Conservation (phyloP, 371 early-diverging fungal genomes). For the Syncephalastrum sp. region DNA sequence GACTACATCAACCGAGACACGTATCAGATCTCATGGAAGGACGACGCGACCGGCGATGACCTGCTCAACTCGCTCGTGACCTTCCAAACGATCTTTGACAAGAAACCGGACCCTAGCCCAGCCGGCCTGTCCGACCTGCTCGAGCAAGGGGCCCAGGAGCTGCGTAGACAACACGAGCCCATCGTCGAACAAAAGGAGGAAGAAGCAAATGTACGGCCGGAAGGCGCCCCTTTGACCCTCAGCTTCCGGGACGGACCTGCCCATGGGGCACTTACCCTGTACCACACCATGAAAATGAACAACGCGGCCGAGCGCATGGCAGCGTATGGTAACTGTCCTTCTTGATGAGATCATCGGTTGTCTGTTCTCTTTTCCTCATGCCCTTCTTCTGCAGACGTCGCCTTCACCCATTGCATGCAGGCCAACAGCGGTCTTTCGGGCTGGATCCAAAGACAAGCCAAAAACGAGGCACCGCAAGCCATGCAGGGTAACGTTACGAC, state of each 20-base stretch:
- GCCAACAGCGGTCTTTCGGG: slow-evolving; percentile 40
- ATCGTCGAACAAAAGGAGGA: slow-evolving; percentile 11
- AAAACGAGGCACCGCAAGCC: slow-evolving; percentile 11
- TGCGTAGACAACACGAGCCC: slow-evolving; percentile 18
- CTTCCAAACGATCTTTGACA: slow-evolving; percentile 41
- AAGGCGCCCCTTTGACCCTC: slow-evolving; percentile 29
- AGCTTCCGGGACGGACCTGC: slow-evolving; percentile 38
- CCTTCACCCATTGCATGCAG: slow-evolving; percentile 41
- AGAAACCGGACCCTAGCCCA: slow-evolving; percentile 24
- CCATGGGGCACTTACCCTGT: slow-evolving; percentile 41
- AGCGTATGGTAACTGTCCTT: slow-evolving; percentile 33
- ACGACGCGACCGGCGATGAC: slow-evolving; percentile 43
- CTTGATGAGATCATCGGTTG: no score
- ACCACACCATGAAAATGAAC: slow-evolving; percentile 51
- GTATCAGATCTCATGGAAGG: slow-evolving; percentile 48
- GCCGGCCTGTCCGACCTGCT: slow-evolving; percentile 40
- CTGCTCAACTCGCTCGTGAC: slow-evolving; percentile 33
- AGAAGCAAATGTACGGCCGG: slow-evolving; percentile 15
- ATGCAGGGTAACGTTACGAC: slow-evolving; percentile 19
- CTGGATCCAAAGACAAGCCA: slow-evolving; percentile 30
- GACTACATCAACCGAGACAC: slow-evolving; percentile 15
- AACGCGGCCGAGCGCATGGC: slow-evolving; percentile 23
- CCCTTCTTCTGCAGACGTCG: slow-evolving; percentile 20
- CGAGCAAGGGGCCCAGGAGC: slow-evolving; percentile 32
- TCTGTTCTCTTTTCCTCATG: neutral